Percentiles rank a stretch among this genome's conserved stretches.
phyloP scores from a whole-genome alignment of 371 early-diverging fungal species.

The Saksenaea oblongispora region DNA sequence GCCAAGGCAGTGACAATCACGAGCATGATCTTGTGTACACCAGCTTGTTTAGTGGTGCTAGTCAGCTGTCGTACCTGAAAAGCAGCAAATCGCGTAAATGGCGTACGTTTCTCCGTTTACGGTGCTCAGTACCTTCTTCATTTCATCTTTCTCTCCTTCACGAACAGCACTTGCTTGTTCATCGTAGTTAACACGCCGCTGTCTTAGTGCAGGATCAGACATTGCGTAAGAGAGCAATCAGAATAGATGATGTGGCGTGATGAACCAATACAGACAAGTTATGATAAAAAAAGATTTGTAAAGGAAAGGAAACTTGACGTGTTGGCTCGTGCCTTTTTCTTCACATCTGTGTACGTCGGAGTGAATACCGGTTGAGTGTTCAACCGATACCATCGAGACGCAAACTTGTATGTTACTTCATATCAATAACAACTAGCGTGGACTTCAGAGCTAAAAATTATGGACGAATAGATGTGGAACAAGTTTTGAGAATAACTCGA shows the following conservation, averaged over 20 bases:
- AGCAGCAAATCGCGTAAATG: background rate
- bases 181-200: background rate
- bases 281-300: background rate
- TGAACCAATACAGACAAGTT: background rate
- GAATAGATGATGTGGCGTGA: background rate
- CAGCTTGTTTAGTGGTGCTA: background rate
- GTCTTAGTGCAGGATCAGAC: conserved; percentile 2
- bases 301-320: background rate
- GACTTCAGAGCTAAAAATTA: no score
- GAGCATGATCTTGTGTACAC: background rate
- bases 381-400: no score
- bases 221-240: background rate
- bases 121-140: background rate
- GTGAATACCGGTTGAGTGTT: no score
- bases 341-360: no score
- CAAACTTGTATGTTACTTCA: no score
- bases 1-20: conserved; percentile 13
- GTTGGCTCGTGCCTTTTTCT: conserved; percentile 1
- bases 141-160: background rate
- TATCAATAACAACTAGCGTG: no score
- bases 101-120: background rate
- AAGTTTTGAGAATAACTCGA: no score
- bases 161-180: background rate
- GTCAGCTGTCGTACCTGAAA: background rate
- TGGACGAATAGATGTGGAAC: no score